phyloP scores from a whole-genome alignment of 2,329 filamentous ascomycete genomes.

The Neurospora sp. region DNA sequence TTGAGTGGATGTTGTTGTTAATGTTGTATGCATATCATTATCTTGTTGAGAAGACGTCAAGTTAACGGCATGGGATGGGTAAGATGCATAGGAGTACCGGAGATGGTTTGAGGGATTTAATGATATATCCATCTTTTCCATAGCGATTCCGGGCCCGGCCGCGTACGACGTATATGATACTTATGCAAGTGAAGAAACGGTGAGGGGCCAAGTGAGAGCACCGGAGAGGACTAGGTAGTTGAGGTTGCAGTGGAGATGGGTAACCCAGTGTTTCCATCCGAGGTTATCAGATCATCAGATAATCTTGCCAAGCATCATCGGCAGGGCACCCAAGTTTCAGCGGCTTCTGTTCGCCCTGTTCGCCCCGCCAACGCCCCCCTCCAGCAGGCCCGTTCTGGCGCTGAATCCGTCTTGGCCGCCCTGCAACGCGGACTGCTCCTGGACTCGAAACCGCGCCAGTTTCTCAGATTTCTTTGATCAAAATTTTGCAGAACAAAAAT shows the following conservation, averaged over 20 bases:
- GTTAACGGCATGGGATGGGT: not conserved
- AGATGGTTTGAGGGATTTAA: not conserved
- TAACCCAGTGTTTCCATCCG: not conserved
- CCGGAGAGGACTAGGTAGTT: not conserved
- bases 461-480: not conserved
- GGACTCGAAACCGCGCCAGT: not conserved
- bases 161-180: not conserved
- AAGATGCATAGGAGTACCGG: not conserved
- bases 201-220: not conserved
- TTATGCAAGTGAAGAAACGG: not conserved
- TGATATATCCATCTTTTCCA: not conserved
- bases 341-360: not conserved
- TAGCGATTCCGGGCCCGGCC: not conserved
- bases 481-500: not conserved
- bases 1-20: not conserved
- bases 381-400: not conserved
- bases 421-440: not conserved
- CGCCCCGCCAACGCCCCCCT: not conserved
- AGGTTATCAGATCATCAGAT: not conserved
- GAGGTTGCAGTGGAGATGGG: not conserved
- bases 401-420: not conserved
- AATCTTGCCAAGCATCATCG: not conserved
- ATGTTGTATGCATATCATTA: not conserved
- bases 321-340: not conserved
- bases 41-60: not conserved